Conservation (phyloP, 208 protist species). For the Wallacemonas sp. region DNA sequence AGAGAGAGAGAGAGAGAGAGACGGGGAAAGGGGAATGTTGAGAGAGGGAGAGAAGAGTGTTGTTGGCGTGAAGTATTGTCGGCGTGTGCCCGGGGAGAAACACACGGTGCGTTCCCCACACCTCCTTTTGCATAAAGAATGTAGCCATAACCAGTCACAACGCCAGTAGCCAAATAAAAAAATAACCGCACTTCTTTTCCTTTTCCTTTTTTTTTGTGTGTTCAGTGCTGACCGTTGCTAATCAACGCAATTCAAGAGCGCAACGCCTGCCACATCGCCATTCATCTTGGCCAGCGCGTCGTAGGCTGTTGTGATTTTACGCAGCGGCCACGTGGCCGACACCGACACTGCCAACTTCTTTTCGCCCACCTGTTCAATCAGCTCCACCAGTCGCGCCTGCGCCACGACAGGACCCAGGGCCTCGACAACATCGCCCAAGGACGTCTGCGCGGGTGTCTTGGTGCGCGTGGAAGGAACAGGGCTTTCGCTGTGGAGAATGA, state of each 20-base stretch:
- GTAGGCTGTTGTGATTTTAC: not conserved
- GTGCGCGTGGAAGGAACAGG: too few relatives aligned
- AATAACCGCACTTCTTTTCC: not conserved
- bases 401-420: not conserved
- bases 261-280: not conserved
- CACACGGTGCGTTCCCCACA: too few relatives aligned
- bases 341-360: not conserved
- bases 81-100: too few relatives aligned
- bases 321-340: not conserved
- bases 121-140: too few relatives aligned
- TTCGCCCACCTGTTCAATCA: not conserved
- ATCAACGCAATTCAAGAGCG: not conserved
- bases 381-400: not conserved
- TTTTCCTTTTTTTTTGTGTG: not conserved
- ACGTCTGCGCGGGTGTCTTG: too few relatives aligned
- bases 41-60: too few relatives aligned
- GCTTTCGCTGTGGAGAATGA: not conserved
- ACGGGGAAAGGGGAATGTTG: too few relatives aligned
- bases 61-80: too few relatives aligned
- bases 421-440: not conserved
- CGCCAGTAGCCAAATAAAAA: too few relatives aligned
- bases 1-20: too few relatives aligned
- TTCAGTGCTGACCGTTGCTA: not conserved
- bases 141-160: too few relatives aligned
- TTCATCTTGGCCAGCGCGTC: not conserved